phyloP scores from a whole-genome alignment of 345 rosid species.

The Acer negundo region DNA sequence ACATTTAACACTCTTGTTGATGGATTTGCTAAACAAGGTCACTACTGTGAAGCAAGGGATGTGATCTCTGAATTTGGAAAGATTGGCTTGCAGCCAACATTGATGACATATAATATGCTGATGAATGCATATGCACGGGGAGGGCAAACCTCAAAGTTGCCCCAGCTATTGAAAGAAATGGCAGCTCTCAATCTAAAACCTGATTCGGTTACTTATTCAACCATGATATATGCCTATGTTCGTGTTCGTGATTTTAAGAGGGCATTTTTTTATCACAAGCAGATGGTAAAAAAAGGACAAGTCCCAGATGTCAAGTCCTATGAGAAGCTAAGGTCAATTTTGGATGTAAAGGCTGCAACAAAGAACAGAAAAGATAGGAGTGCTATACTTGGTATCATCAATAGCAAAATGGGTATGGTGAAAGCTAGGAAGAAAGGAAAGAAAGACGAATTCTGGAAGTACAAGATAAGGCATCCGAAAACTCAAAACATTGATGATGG shows the following conservation, averaged over 20 bases:
- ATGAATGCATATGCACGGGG: constrained; percentile 92
- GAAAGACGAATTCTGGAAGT: constrained; percentile 95
- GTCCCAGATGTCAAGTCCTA: constrained; percentile 78
- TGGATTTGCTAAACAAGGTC: constrained; percentile 92
- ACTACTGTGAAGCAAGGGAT: constrained; percentile 78
- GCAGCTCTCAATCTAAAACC: constrained; percentile 63
- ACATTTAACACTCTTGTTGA: constrained; percentile 84
- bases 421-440: constrained; percentile 62
- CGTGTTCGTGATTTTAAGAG: constrained; percentile 87
- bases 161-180: constrained; percentile 89
- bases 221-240: constrained; percentile 85
- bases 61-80: constrained; percentile 73
- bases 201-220: constrained; percentile 76
- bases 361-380: constrained; percentile 66
- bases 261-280: constrained; percentile 87
- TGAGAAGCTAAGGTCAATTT: constrained; percentile 71
- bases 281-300: constrained; percentile 79
- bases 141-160: constrained; percentile 75
- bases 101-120: constrained; percentile 90
- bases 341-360: constrained; percentile 72
- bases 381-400: constrained; percentile 84
- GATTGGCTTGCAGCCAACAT: constrained; percentile 74
- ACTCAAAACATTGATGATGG: constrained; percentile 13
- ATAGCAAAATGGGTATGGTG: constrained; percentile 66
- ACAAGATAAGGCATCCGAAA: constrained; percentile 47